phyloP scores from a whole-genome alignment of 495 filamentous ascomycete species.

The Friedmanniomyces endolithicus region DNA sequence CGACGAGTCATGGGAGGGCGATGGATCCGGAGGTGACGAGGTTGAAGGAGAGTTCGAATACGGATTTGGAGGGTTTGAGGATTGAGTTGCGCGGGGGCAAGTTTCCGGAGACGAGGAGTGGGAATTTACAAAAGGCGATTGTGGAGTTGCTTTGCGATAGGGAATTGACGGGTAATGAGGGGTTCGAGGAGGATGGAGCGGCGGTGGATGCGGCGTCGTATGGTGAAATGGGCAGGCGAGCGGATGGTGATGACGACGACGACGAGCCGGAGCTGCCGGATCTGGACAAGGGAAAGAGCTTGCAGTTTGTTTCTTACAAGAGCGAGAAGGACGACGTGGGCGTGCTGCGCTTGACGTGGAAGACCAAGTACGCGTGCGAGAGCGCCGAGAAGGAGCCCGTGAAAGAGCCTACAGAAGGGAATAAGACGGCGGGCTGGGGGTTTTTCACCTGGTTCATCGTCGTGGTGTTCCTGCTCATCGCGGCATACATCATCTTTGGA shows the following conservation, averaged over 20 bases:
- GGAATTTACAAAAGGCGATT: slow-evolving; percentile 46
- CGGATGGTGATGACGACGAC: slow-evolving; percentile 29
- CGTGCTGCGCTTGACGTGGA: slow-evolving; percentile 64
- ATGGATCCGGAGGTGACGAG: slow-evolving; percentile 51
- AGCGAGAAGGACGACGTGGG: slow-evolving; percentile 36
- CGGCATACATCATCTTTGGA: slow-evolving; percentile 92
- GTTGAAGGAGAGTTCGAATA: slow-evolving; percentile 49
- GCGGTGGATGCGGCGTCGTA: slow-evolving; percentile 22
- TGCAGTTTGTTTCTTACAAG: slow-evolving; percentile 60
- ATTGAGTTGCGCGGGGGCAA: slow-evolving; percentile 58
- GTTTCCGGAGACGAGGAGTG: slow-evolving; percentile 34
- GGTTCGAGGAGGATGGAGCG: slow-evolving; percentile 31
- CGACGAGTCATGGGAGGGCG: slow-evolving; percentile 37
- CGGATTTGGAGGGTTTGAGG: slow-evolving; percentile 53
- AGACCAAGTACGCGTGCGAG: slow-evolving; percentile 75
- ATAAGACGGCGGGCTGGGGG: slow-evolving; percentile 53
- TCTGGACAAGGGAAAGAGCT: slow-evolving; percentile 40
- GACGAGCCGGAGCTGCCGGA: slow-evolving; percentile 28
- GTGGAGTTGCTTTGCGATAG: slow-evolving; percentile 76
- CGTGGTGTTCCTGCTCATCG: slow-evolving; percentile 72
- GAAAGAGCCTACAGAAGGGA: slow-evolving; percentile 29
- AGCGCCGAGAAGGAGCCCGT: slow-evolving; percentile 24
- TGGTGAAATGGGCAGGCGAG: slow-evolving; percentile 17
- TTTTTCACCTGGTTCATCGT: slow-evolving; percentile 97
- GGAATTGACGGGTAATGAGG: slow-evolving; percentile 56